phyloP scores from a whole-genome alignment of 331 rosid species.

The Quercus phellos region DNA sequence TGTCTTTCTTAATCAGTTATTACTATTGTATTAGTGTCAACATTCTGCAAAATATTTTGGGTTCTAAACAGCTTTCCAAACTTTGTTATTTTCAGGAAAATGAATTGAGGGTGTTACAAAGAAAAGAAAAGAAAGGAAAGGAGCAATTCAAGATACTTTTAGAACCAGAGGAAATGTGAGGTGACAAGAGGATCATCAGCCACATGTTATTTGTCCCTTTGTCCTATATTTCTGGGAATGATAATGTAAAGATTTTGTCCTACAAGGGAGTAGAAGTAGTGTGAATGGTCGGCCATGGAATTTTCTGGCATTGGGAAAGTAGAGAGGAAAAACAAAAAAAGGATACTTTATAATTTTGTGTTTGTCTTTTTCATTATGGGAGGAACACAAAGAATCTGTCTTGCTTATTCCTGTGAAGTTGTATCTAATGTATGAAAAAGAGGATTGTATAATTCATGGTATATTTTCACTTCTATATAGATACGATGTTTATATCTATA shows the following conservation, averaged over 20 bases:
- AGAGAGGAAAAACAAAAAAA: neutral
- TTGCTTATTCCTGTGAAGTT: constrained; percentile 5
- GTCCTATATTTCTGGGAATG: constrained; percentile 32
- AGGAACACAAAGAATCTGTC: constrained; percentile 17
- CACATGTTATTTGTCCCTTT: constrained; percentile 44
- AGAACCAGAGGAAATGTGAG: constrained; percentile 33
- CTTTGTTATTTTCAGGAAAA: constrained; percentile 42
- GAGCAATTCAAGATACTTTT: constrained; percentile 23
- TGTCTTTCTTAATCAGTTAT: neutral
- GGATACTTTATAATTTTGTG: constrained; percentile 25
- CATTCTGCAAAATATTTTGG: neutral
- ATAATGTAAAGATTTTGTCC: constrained; percentile 18
- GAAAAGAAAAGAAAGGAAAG: neutral
- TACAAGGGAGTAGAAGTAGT: neutral
- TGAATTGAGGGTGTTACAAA: constrained; percentile 25
- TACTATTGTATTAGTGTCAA: neutral
- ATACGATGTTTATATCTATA: neutral
- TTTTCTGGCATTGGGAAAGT: constrained; percentile 17
- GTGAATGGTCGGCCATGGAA: constrained; percentile 6
- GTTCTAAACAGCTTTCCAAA: neutral
- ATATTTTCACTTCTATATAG: neutral
- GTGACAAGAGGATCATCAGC: constrained; percentile 39
- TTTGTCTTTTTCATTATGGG: constrained; percentile 21
- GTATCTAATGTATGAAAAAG: neutral
- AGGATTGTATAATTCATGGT: neutral